Evolutionary conservation across 441 rosid species (phyloP).

Genomic region (Adansonia gregorii): DNA sequence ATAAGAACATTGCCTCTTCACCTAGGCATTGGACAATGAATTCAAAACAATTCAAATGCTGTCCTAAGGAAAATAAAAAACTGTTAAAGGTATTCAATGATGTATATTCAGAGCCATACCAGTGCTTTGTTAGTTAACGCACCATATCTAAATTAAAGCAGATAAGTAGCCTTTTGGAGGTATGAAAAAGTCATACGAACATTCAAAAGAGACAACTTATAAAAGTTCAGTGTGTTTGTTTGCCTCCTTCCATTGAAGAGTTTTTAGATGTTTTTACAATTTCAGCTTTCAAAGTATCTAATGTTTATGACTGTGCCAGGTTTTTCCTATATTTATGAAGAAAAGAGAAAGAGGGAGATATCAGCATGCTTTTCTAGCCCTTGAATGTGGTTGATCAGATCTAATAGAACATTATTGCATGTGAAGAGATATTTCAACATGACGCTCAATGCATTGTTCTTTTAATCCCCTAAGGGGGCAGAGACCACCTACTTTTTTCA

Average conservation of each 20-base stretch:
- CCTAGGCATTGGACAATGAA: background rate
- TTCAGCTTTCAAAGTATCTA: background rate
- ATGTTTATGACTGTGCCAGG: background rate
- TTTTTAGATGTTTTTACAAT: background rate
- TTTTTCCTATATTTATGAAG: background rate
- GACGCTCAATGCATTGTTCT: background rate
- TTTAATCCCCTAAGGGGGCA: background rate
- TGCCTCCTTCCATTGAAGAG: background rate
- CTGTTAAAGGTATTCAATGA: background rate
- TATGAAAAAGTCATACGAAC: background rate
- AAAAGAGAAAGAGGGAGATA: background rate
- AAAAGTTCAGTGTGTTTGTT: background rate
- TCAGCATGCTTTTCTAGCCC: background rate
- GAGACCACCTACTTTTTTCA: background rate
- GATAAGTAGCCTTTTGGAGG: background rate
- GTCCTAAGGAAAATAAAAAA: background rate
- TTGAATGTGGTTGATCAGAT: constrained; percentile 1
- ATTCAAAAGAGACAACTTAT: background rate
- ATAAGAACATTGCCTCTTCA: background rate
- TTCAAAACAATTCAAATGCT: background rate
- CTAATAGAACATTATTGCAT: background rate
- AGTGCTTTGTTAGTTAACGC: background rate
- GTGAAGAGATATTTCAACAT: background rate
- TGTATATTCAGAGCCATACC: background rate
- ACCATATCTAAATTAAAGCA: background rate